Evolutionary conservation across 2,329 filamentous ascomycete species (phyloP), one percentile per base, ranked within the genome.

Genomic region (Emmonsia crescens): DNA sequence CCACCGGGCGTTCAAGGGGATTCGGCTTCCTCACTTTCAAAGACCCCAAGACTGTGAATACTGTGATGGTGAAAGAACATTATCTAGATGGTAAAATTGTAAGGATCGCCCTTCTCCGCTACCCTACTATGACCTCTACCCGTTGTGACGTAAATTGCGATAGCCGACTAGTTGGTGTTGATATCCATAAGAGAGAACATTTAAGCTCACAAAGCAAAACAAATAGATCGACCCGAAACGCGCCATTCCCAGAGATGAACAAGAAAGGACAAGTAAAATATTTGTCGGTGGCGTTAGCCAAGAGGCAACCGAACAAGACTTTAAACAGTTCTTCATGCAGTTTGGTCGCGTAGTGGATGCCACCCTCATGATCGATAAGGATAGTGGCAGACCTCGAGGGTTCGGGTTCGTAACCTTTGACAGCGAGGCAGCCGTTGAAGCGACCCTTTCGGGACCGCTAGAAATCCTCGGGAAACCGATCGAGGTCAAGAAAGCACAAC

Each of bases 331-430:
- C 77, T 99, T 99, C 78, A 91, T 89, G 71, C 90, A 96, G 71
- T 99, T 97, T 70, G 94, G 94, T 33, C 87, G 93, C 64, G 94
- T 99, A 24, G 88, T 99, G 46, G 94, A 99, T 76, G 94, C 94
- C 1, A 99, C 94, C 0, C 85, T 99, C 2, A 99, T 99, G 94
- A 99, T 99, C 86, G 94, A 99, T 75, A 99, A 99, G 77, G 94
- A 99, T 74, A 99, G 94, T 0, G 94, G 94, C n/a, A 85, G 94
- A 48, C 94, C 94, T 2, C 84, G 94, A 71, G 94, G 94, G 1
- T 99, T 99, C 71, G 94, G 94, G 16, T 99, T 99, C 74, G 94
- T 99, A 60, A 99, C 94, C 0, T 99, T 99, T 69, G 94, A 99
- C 76, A 95, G 88, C 67, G 94, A 99, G 71, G 87, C 90, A 19